phyloP scores from a whole-genome alignment of 768 basidiomycete genomes.

The Russula sp. region DNA sequence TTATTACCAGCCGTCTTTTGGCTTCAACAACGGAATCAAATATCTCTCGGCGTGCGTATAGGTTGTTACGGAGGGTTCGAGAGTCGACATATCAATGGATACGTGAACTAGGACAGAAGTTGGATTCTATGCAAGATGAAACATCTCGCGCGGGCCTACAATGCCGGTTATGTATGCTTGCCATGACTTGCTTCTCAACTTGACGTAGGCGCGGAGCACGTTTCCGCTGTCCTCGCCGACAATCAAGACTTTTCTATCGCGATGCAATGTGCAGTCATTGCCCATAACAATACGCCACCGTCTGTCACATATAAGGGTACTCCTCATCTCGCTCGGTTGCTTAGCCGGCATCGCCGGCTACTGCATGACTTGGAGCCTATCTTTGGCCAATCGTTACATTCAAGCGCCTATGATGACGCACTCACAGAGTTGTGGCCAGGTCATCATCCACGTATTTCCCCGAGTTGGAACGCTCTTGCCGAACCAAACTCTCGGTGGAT shows the following conservation, averaged over 20 bases:
- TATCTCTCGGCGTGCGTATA: not conserved
- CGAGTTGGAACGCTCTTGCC: not conserved
- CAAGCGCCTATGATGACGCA: not conserved
- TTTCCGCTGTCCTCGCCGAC: not conserved
- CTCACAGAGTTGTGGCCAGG: not conserved
- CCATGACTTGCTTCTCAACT: constrained; percentile 8
- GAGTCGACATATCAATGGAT: constrained; percentile 4
- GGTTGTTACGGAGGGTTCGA: constrained; percentile 7
- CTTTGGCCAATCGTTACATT: not conserved
- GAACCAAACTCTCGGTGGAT: constrained; percentile 4
- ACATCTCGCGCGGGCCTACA: not conserved
- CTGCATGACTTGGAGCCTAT: constrained; percentile 2
- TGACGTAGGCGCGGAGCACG: constrained; percentile 1
- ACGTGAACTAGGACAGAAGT: not conserved
- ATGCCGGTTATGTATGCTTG: constrained; percentile 5
- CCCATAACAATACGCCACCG: constrained; percentile 7
- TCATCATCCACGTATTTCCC: not conserved
- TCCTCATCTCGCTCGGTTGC: not conserved
- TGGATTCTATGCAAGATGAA: constrained; percentile 3
- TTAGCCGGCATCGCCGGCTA: constrained; percentile 4
- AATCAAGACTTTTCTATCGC: constrained; percentile 8
- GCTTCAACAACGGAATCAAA: not conserved
- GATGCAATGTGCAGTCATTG: constrained; percentile 7
- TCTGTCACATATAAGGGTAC: not conserved
- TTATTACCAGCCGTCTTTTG: constrained; percentile 5